phyloP scores from a whole-genome alignment of 345 rosid genomes.

The Salix koriyanagi region DNA sequence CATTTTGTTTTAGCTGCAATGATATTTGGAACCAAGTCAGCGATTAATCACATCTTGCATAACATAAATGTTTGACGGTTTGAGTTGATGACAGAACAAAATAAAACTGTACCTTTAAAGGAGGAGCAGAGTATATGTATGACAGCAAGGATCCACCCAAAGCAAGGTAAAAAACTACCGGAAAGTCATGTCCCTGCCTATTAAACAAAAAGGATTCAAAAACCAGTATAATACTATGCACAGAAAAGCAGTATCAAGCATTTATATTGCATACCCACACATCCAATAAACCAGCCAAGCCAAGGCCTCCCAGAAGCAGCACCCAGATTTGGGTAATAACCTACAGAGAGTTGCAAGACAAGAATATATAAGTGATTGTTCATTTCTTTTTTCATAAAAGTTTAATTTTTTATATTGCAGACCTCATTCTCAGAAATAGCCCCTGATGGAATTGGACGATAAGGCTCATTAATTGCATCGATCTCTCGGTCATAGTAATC shows the following conservation, averaged over 20 bases:
- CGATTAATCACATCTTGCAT: slow-evolving; percentile 10
- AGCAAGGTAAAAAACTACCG: slow-evolving; percentile 79
- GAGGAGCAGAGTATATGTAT: slow-evolving; percentile 96
- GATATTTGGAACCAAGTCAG: slow-evolving; percentile 16
- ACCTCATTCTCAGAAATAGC: slow-evolving; percentile 93
- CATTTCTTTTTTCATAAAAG: background rate
- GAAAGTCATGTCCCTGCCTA: slow-evolving; percentile 93
- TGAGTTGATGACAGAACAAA: slow-evolving; percentile 11
- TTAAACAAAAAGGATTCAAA: slow-evolving; percentile 26
- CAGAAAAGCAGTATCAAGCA: slow-evolving; percentile 5
- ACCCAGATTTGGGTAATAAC: slow-evolving; percentile 89
- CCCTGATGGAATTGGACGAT: slow-evolving; percentile 96
- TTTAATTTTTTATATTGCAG: background rate
- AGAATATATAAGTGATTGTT: background rate
- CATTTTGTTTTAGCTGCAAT: slow-evolving; percentile 93
- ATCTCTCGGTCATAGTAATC: slow-evolving; percentile 97
- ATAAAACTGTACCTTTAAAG: slow-evolving; percentile 62
- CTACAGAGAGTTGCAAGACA: slow-evolving; percentile 37
- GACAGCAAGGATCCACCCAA: slow-evolving; percentile 95
- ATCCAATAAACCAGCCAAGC: slow-evolving; percentile 72
- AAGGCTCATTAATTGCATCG: slow-evolving; percentile 96
- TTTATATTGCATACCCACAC: slow-evolving; percentile 68
- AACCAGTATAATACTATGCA: background rate
- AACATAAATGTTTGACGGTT: slow-evolving; percentile 3
- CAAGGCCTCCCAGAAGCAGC: slow-evolving; percentile 81